A percentile compares a stretch with the other conserved stretches of the same genome.
Conservation (phyloP, 2,329 filamentous ascomycete genomes). For the Dothistroma pini region DNA sequence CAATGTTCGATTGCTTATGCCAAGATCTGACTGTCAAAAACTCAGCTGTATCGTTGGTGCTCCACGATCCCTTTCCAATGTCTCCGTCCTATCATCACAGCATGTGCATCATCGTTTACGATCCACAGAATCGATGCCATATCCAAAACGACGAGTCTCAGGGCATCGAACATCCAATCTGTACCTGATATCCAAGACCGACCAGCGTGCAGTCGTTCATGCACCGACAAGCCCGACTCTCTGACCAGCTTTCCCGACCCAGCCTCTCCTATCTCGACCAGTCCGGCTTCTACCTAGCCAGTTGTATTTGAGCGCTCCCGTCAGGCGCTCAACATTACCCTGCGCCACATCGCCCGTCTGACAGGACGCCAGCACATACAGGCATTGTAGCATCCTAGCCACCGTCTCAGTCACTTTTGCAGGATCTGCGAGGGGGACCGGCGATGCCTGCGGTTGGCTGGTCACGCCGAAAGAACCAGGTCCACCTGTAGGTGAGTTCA, state of each 20-base stretch:
- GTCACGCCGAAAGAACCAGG: slow-evolving; percentile 25
- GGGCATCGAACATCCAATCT: background rate
- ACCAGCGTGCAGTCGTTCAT: slow-evolving; percentile 5
- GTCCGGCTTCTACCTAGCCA: slow-evolving; percentile 91
- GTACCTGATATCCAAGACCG: background rate
- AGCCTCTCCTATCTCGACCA: slow-evolving; percentile 81
- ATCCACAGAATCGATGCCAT: background rate
- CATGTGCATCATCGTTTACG: background rate
- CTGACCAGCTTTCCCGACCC: slow-evolving; percentile 62
- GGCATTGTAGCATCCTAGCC: slow-evolving; percentile 91
- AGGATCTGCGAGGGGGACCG: slow-evolving; percentile 27
- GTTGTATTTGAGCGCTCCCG: slow-evolving; percentile 87
- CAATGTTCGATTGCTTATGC: background rate
- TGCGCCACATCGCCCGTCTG: slow-evolving; percentile 69
- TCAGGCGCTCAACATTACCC: slow-evolving; percentile 75
- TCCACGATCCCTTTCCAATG: background rate
- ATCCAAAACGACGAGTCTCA: background rate
- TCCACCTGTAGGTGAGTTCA: slow-evolving; percentile 26
- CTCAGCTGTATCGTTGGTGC: background rate
- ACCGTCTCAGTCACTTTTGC: slow-evolving; percentile 91
- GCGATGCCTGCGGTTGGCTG: slow-evolving; percentile 21
- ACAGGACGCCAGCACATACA: slow-evolving; percentile 81
- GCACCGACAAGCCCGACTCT: slow-evolving; percentile 29
- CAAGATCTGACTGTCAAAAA: background rate
- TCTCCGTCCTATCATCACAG: background rate